phyloP scores from a whole-genome alignment of 371 early-diverging fungal genomes.

The Rhizomucor pusillus region DNA sequence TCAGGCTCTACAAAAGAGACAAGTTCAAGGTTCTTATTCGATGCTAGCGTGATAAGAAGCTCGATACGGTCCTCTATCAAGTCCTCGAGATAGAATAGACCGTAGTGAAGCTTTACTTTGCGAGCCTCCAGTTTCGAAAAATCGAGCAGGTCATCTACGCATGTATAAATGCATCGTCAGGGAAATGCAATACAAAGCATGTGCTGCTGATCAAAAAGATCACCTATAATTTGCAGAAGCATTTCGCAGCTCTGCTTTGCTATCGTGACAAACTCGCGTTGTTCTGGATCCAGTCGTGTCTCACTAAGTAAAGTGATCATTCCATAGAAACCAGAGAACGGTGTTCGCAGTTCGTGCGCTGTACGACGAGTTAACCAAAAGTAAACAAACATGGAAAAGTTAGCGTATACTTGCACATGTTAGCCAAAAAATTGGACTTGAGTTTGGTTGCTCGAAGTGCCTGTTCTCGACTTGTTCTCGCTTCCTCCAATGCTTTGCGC shows the following conservation, averaged over 20 bases:
- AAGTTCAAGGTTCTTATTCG: conserved; percentile 50
- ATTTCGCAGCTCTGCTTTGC: conserved; percentile 62
- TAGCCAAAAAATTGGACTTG: conserved; percentile 57
- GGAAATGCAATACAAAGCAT: too few relatives aligned
- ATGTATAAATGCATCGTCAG: background rate
- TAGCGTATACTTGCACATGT: conserved; percentile 42
- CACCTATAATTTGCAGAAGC: conserved; percentile 57
- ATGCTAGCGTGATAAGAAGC: conserved; percentile 48
- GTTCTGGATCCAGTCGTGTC: conserved; percentile 51
- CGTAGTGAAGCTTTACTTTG: conserved; percentile 56
- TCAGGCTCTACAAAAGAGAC: conserved; percentile 44
- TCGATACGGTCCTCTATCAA: conserved; percentile 56
- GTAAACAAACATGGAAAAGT: background rate
- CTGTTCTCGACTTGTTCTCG: conserved; percentile 38
- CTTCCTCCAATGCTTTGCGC: conserved; percentile 40
- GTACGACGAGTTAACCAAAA: too few relatives aligned
- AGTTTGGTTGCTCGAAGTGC: conserved; percentile 41
- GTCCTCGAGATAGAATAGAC: conserved; percentile 53
- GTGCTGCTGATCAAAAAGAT: background rate
- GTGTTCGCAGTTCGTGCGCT: conserved; percentile 50
- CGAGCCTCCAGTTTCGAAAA: conserved; percentile 64
- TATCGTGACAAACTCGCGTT: conserved; percentile 59
- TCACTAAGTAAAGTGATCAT: conserved; percentile 57
- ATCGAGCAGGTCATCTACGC: conserved; percentile 53
- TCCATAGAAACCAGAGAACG: conserved; percentile 60